Evolutionary conservation across 2,329 filamentous ascomycete genomes (phyloP).

Genomic region (Talaromyces sp.): DNA sequence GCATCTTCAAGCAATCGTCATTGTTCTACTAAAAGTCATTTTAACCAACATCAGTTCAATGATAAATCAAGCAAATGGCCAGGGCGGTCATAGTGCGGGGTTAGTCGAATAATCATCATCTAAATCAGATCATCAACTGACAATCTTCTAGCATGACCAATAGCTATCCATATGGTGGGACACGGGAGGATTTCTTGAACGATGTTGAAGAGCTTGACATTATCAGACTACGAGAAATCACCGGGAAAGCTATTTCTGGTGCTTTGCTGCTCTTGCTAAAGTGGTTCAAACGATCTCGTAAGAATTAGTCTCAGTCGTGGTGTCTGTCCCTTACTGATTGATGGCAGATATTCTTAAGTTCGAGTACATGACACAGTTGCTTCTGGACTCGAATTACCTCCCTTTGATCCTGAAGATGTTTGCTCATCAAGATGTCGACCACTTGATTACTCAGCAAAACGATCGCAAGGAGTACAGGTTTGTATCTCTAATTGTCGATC

Average conservation of each 20-base stretch:
- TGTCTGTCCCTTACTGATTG: slow-evolving; percentile 21
- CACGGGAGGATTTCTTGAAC: slow-evolving; percentile 32
- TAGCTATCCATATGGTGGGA: slow-evolving; percentile 23
- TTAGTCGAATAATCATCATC: slow-evolving; percentile 21
- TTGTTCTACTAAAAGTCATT: slow-evolving; percentile 86
- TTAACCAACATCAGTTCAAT: slow-evolving; percentile 84
- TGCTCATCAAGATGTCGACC: slow-evolving; percentile 89
- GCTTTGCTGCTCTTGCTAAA: slow-evolving; percentile 84
- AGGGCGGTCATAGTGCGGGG: slow-evolving; percentile 46
- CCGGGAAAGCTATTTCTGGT: slow-evolving; percentile 86
- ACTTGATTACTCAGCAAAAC: slow-evolving; percentile 78
- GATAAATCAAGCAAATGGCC: slow-evolving; percentile 57
- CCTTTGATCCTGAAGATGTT: slow-evolving; percentile 90
- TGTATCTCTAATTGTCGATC: slow-evolving; percentile 23
- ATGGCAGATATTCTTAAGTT: slow-evolving; percentile 81
- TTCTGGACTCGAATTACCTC: slow-evolving; percentile 93
- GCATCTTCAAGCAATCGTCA: slow-evolving; percentile 85
- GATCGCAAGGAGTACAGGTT: slow-evolving; percentile 80
- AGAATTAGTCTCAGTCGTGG: slow-evolving; percentile 36
- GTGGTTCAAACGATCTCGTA: slow-evolving; percentile 94
- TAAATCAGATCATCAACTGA: slow-evolving; percentile 18
- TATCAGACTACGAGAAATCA: slow-evolving; percentile 78
- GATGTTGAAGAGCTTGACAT: slow-evolving; percentile 75
- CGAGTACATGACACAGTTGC: slow-evolving; percentile 88
- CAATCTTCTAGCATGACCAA: slow-evolving; percentile 28